Percentiles rank a stretch among this genome's conserved stretches.
Evolutionary conservation across 2,329 filamentous ascomycete species (phyloP).

Genomic region (Pleoardoris graminearum): DNA sequence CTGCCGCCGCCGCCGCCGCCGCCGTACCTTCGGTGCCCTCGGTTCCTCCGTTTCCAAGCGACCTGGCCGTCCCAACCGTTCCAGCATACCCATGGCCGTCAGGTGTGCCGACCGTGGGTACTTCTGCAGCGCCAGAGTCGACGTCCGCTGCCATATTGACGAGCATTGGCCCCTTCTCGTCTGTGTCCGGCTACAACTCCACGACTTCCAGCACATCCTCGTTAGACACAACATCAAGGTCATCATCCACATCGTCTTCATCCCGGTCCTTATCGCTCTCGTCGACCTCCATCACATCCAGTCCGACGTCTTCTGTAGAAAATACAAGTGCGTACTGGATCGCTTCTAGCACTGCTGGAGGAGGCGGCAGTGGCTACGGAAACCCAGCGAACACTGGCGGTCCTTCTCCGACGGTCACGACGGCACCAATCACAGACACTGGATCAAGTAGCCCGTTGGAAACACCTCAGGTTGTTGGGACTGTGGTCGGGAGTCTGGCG

Average conservation of each 20-base stretch:
- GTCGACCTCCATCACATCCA: slow-evolving; percentile 11
- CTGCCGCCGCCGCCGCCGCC: slow-evolving; percentile 1
- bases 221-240: slow-evolving; percentile 9
- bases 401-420: slow-evolving; percentile 11
- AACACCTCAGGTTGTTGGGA: slow-evolving; percentile 62
- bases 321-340: neutral
- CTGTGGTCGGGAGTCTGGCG: slow-evolving; percentile 65
- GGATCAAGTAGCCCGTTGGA: slow-evolving; percentile 36
- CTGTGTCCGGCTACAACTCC: slow-evolving; percentile 17
- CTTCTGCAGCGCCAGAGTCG: slow-evolving; percentile 7
- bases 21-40: slow-evolving; percentile 24
- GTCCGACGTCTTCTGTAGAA: slow-evolving; percentile 5
- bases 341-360: slow-evolving; percentile 11
- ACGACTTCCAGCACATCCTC: slow-evolving; percentile 21
- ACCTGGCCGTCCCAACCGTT: slow-evolving; percentile 33
- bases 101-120: slow-evolving; percentile 14
- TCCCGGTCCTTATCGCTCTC: slow-evolving; percentile 17
- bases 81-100: slow-evolving; percentile 41
- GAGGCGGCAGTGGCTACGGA: slow-evolving; percentile 15
- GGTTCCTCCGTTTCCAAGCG: slow-evolving; percentile 42
- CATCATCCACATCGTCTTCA: slow-evolving; percentile 15
- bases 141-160: neutral
- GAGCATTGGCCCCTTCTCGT: slow-evolving; percentile 1
- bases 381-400: slow-evolving; percentile 20
- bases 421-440: slow-evolving; percentile 15